Evolutionary conservation across 495 filamentous ascomycete species (phyloP).

Genomic region (Podospora australis): DNA sequence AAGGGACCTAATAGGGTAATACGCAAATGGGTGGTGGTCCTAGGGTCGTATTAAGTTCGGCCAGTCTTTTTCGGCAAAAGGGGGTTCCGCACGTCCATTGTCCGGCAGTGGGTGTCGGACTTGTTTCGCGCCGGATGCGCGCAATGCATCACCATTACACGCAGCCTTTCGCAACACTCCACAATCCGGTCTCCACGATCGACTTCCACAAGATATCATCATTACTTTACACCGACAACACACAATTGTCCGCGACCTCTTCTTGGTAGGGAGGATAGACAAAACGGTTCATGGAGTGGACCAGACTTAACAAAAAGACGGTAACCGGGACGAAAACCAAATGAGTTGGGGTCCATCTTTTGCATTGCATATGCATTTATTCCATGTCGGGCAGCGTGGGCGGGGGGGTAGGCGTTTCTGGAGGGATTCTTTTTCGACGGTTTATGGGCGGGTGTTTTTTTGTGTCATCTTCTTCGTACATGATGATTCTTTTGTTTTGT

Average conservation of each 20-base stretch:
- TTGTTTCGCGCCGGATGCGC: background rate
- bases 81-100: background rate
- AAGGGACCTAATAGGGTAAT: background rate
- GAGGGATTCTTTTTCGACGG: background rate
- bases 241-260: no score
- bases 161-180: no score
- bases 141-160: background rate
- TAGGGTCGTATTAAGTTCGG: constrained; percentile 9
- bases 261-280: no score
- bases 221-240: no score
- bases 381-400: background rate
- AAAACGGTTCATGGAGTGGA: no score
- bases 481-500: no score
- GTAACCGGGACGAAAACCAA: no score
- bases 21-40: background rate
- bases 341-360: no score
- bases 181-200: background rate
- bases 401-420: background rate
- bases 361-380: no score
- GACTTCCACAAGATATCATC: no score
- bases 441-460: background rate
- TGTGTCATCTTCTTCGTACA: no score
- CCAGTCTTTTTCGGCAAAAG: constrained; percentile 1
- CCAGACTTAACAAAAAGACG: no score
- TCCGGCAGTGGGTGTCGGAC: background rate